Conservation (phyloP, 75 land plant species). For the Sequoiadendron giganteum region DNA sequence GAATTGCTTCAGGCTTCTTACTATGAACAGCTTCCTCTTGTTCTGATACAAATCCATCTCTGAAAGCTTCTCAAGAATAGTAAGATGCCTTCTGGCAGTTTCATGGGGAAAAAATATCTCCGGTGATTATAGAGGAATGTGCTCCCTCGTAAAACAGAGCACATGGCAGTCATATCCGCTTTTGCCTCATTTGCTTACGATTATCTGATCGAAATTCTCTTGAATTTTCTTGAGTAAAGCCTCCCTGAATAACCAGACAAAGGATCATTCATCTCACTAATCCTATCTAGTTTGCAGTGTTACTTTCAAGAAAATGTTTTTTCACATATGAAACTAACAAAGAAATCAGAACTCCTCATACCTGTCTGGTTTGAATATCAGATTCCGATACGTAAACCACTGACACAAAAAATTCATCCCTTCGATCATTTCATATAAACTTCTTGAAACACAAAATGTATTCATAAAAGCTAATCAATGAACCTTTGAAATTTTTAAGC, state of each 20-base stretch:
- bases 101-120: background rate
- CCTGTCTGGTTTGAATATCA: slow-evolving; percentile 3
- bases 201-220: background rate
- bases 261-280: background rate
- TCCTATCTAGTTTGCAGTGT: background rate
- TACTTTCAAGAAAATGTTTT: background rate
- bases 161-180: background rate
- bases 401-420: background rate
- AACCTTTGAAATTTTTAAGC: background rate
- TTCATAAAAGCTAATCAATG: background rate
- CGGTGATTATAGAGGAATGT: background rate
- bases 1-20: background rate
- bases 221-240: background rate
- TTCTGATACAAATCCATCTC: background rate
- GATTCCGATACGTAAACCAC: background rate
- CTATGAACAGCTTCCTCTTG: background rate
- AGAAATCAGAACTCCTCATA: background rate
- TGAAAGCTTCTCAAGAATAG: background rate
- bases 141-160: background rate
- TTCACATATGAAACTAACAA: background rate
- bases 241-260: background rate
- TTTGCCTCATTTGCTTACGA: background rate
- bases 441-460: background rate
- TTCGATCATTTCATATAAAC: background rate
- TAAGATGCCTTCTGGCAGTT: slow-evolving; percentile 4